Percentiles rank a stretch among this genome's conserved stretches.
Evolutionary conservation across 2,329 filamentous ascomycete species (phyloP).

Genomic region (Scedosporium apiospermum): DNA sequence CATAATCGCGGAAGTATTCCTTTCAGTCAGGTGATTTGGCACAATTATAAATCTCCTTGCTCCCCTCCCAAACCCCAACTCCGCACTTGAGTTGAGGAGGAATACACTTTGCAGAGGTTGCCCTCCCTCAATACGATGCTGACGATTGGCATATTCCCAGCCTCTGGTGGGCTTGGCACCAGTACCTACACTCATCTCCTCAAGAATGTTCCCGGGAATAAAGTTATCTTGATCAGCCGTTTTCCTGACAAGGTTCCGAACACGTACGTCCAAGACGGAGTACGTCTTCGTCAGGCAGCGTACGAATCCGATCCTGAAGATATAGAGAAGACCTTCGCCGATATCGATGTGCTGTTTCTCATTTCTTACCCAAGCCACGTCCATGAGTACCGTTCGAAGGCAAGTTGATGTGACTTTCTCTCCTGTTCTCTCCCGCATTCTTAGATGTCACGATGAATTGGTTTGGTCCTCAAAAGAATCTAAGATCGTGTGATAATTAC

Average conservation of each 20-base stretch:
- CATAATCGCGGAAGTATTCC: no score
- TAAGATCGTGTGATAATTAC: slow-evolving; percentile 8
- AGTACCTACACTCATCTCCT: slow-evolving; percentile 40
- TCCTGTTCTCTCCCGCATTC: not conserved
- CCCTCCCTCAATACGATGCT: slow-evolving; percentile 12
- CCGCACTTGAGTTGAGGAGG: no score
- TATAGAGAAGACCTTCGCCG: slow-evolving; percentile 36
- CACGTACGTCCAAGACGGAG: slow-evolving; percentile 28
- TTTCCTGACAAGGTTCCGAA: slow-evolving; percentile 29
- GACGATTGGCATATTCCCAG: slow-evolving; percentile 37
- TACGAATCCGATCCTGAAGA: slow-evolving; percentile 35
- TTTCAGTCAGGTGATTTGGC: no score
- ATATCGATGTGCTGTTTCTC: slow-evolving; percentile 41
- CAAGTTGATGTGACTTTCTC: slow-evolving; percentile 14
- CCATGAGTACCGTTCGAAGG: slow-evolving; percentile 30
- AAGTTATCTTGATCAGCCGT: slow-evolving; percentile 37
- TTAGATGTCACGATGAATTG: not conserved
- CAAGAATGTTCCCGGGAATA: slow-evolving; percentile 28
- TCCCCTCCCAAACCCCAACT: no score
- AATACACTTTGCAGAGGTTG: no score
- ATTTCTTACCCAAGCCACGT: slow-evolving; percentile 44
- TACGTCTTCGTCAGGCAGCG: slow-evolving; percentile 39
- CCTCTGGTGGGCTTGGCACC: slow-evolving; percentile 40
- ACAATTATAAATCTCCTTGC: no score
- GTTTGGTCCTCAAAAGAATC: not conserved